phyloP scores from a whole-genome alignment of 371 early-diverging fungal species.

The Dichotomocladium elegans region DNA sequence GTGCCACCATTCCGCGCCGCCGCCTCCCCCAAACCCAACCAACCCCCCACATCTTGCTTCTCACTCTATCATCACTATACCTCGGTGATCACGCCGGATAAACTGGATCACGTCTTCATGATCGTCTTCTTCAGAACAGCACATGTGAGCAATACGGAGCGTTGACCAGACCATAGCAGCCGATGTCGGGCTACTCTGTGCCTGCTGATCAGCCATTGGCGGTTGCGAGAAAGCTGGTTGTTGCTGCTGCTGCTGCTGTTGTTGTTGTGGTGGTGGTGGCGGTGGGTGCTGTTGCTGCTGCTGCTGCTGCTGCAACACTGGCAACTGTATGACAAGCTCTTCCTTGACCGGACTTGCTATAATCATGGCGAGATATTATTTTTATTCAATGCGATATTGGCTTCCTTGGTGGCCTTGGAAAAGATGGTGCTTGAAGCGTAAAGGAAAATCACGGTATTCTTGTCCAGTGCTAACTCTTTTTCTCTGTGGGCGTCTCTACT shows the following conservation, averaged over 20 bases:
- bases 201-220: too few relatives aligned
- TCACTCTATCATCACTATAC: too few relatives aligned
- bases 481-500: constrained; percentile 32
- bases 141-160: too few relatives aligned
- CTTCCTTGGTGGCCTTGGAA: constrained; percentile 53
- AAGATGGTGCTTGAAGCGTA: constrained; percentile 53
- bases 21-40: neutral
- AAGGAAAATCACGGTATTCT: constrained; percentile 47
- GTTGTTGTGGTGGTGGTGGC: neutral
- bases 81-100: constrained; percentile 5
- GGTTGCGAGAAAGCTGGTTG: constrained; percentile 2
- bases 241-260: neutral
- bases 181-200: too few relatives aligned
- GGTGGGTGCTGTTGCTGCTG: neutral
- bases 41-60: constrained; percentile 1
- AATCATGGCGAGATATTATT: constrained; percentile 39
- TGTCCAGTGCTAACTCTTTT: constrained; percentile 52
- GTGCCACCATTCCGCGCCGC: too few relatives aligned
- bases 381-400: constrained; percentile 37
- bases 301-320: constrained; percentile 18
- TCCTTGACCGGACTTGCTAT: constrained; percentile 42
- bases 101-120: constrained; percentile 12
- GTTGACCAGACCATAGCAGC: too few relatives aligned
- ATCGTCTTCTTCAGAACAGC: constrained; percentile 2
- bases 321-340: constrained; percentile 38